These are phyloP conservation scores for Ogataea ramenticola DNA, from an alignment of 805 yeast genomes.

Conservation along the genomic window DNA sequence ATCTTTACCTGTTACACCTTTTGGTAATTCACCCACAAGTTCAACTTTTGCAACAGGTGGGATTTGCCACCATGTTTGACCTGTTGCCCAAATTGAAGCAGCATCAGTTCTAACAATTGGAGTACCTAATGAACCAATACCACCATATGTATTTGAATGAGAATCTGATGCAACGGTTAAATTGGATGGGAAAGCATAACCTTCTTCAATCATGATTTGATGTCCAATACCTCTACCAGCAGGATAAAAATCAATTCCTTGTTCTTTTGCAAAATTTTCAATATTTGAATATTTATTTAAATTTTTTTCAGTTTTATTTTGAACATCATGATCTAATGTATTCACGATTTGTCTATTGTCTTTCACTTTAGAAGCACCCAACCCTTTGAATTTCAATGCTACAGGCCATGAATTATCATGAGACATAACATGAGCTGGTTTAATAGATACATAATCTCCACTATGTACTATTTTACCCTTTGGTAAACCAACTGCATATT, in stretches of 20 bases:
- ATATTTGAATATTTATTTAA: slow-evolving; percentile 82
- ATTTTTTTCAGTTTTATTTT: slow-evolving; percentile 84
- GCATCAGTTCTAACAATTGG: slow-evolving; percentile 99
- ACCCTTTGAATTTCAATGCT: slow-evolving; percentile 90
- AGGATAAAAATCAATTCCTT: slow-evolving; percentile 94
- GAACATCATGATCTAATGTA: slow-evolving; percentile 97
- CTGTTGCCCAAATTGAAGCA: slow-evolving; percentile 99
- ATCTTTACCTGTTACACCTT: slow-evolving; percentile 93
- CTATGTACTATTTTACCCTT: slow-evolving; percentile 68
- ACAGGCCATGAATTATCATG: slow-evolving; percentile 99
- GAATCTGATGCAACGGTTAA: slow-evolving; percentile 96
- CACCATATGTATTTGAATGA: slow-evolving; percentile 97
- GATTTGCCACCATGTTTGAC: slow-evolving; percentile 99
- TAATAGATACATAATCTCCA: slow-evolving; percentile 93
- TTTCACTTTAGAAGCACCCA: slow-evolving; percentile 80
- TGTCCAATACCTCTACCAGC: slow-evolving; percentile 99
- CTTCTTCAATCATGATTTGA: slow-evolving; percentile 98
- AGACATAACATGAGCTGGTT: slow-evolving; percentile 97
- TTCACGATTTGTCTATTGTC: slow-evolving; percentile 90
- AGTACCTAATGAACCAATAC: slow-evolving; percentile 91
- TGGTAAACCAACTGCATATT: slow-evolving; percentile 81
- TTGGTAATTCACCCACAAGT: slow-evolving; percentile 70
- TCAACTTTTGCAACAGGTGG: slow-evolving; percentile 98
- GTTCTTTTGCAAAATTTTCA: slow-evolving; percentile 80
- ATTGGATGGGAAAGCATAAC: slow-evolving; percentile 92